Evolutionary conservation across 352 stramenopile genomes (phyloP).

Genomic region (Globisporangium acanthophoron): DNA sequence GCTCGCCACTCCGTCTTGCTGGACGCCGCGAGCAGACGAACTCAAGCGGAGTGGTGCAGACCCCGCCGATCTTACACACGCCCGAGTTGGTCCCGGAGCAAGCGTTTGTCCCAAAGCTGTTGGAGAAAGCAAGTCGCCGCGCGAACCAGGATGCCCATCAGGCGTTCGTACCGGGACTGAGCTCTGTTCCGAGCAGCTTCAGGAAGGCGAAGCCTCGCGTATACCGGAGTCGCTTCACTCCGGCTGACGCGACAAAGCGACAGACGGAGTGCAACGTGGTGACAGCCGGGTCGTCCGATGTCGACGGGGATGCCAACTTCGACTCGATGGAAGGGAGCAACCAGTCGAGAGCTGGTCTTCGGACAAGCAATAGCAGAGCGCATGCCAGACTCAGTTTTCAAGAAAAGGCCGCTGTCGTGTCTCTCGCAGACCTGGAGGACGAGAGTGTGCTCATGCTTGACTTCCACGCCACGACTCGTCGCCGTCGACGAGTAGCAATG

Average conservation of each 20-base stretch:
- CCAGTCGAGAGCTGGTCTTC: neutral
- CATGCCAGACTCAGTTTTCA: constrained; percentile 5
- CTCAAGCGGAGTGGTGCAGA: neutral
- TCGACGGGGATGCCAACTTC: neutral
- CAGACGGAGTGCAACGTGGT: constrained; percentile 43
- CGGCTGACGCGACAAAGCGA: constrained; percentile 18
- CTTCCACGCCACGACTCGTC: constrained; percentile 16
- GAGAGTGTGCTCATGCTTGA: constrained; percentile 43
- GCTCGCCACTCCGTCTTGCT: neutral
- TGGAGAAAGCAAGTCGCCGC: neutral
- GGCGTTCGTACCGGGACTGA: constrained; percentile 26
- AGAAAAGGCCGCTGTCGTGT: constrained; percentile 43
- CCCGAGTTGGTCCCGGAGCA: constrained; percentile 7
- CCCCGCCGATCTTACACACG: constrained; percentile 1
- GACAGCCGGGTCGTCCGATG: constrained; percentile 17
- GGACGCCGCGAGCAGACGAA: neutral
- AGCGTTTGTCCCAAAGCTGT: neutral
- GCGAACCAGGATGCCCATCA: neutral
- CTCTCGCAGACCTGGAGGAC: constrained; percentile 39
- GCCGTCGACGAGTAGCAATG: constrained; percentile 1
- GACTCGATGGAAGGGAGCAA: neutral
- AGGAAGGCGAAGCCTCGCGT: constrained; percentile 42
- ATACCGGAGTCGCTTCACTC: constrained; percentile 34
- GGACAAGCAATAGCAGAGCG: neutral
- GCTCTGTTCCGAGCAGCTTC: constrained; percentile 61